Evolutionary conservation across 1,139 yeast genomes (phyloP).

Genomic region (Debaryomyces sp.): DNA sequence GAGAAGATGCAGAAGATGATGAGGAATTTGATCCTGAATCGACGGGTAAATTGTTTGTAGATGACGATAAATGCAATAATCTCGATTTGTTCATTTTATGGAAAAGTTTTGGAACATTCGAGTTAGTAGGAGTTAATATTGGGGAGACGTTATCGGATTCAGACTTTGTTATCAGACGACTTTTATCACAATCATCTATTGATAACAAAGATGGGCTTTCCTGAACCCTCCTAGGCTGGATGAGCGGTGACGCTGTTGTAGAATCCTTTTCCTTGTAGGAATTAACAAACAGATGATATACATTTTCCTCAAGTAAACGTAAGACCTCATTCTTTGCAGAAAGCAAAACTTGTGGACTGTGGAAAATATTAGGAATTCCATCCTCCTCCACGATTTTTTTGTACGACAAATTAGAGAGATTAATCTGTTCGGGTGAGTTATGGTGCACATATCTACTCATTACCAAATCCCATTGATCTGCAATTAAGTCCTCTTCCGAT

Average conservation of each 20-base stretch:
- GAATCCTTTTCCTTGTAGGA: slow-evolving; percentile 12
- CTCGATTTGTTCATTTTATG: slow-evolving; percentile 4
- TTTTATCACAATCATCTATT: neutral
- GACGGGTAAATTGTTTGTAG: slow-evolving; percentile 3
- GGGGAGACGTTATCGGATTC: slow-evolving; percentile 2
- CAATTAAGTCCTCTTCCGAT: slow-evolving; percentile 19
- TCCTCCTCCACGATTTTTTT: slow-evolving; percentile 34
- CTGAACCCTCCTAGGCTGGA: neutral
- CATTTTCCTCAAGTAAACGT: slow-evolving; percentile 49
- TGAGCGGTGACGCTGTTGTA: slow-evolving; percentile 1
- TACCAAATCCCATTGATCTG: slow-evolving; percentile 34
- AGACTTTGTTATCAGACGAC: neutral
- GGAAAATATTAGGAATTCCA: slow-evolving; percentile 25
- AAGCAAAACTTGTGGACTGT: slow-evolving; percentile 41
- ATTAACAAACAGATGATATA: slow-evolving; percentile 26
- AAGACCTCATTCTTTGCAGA: slow-evolving; percentile 47
- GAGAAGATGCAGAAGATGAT: slow-evolving; percentile 24
- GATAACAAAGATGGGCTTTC: slow-evolving; percentile 6
- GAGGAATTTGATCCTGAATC: slow-evolving; percentile 9
- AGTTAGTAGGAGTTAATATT: slow-evolving; percentile 1
- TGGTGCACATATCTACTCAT: slow-evolving; percentile 28
- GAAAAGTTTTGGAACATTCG: slow-evolving; percentile 5
- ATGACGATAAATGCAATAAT: slow-evolving; percentile 6
- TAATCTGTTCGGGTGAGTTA: slow-evolving; percentile 49
- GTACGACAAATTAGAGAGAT: slow-evolving; percentile 40